Conservation (phyloP, 2,329 filamentous ascomycete genomes). For the Colletotrichum spaethianum region DNA sequence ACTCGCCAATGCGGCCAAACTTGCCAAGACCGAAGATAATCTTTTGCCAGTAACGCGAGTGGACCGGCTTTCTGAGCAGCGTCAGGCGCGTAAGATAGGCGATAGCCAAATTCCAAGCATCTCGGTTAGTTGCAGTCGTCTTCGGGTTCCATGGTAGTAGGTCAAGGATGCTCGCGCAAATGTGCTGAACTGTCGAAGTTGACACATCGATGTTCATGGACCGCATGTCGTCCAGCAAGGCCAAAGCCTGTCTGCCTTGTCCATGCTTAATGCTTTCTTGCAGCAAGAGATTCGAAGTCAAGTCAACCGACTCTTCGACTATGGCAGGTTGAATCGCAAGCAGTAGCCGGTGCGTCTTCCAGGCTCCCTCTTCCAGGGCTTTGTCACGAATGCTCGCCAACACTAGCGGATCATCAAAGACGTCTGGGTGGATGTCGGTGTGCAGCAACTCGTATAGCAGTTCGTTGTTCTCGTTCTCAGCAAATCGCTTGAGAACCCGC, state of each 20-base stretch:
- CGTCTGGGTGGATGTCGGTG: slow-evolving; percentile 69
- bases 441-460: slow-evolving; percentile 61
- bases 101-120: slow-evolving; percentile 24
- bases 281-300: slow-evolving; percentile 53
- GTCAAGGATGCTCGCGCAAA: slow-evolving; percentile 30
- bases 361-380: slow-evolving; percentile 55
- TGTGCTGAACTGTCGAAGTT: slow-evolving; percentile 25
- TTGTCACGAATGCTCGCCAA: slow-evolving; percentile 56
- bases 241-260: slow-evolving; percentile 47
- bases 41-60: slow-evolving; percentile 57
- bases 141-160: slow-evolving; percentile 20
- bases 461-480: slow-evolving; percentile 66
- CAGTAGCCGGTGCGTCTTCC: slow-evolving; percentile 60
- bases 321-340: slow-evolving; percentile 58
- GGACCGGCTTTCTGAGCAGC: slow-evolving; percentile 45
- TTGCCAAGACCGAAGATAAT: slow-evolving; percentile 61
- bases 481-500: slow-evolving; percentile 75
- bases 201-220: slow-evolving; percentile 50
- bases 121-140: not conserved
- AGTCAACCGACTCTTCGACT: slow-evolving; percentile 47
- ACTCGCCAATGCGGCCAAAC: slow-evolving; percentile 58
- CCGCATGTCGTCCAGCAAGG: slow-evolving; percentile 56
- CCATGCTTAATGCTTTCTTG: slow-evolving; percentile 47
- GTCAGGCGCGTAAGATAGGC: slow-evolving; percentile 26
- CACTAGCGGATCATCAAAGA: slow-evolving; percentile 63